Evolutionary conservation across 78 protist species (phyloP).

Genomic region (Dictyostelium firmibasis): DNA sequence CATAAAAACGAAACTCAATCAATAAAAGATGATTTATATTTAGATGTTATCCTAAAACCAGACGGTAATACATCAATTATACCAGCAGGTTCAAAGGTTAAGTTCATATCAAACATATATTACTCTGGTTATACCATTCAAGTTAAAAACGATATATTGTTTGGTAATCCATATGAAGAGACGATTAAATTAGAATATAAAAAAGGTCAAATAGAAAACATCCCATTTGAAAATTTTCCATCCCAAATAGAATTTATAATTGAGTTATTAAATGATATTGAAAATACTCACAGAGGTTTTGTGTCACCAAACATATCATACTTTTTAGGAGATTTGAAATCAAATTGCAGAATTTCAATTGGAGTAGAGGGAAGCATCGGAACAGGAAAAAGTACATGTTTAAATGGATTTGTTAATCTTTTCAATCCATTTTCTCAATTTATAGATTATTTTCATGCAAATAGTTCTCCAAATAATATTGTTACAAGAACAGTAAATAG

Average conservation of each 20-base stretch:
- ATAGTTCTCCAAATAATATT: neutral
- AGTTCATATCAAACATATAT: too few species aligned
- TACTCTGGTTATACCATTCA: neutral
- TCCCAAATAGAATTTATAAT: neutral
- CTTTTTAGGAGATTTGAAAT: neutral
- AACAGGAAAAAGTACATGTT: neutral
- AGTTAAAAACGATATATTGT: too few species aligned
- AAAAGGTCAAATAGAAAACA: neutral
- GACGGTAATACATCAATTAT: neutral
- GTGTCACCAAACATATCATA: too few species aligned
- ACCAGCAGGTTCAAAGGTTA: neutral
- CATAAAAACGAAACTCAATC: neutral
- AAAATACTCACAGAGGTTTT: neutral
- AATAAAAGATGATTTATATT: too few species aligned
- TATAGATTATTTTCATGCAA: neutral
- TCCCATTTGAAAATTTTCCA: neutral
- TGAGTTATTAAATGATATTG: neutral
- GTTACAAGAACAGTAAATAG: neutral
- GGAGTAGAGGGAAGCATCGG: neutral
- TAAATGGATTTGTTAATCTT: neutral
- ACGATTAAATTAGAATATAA: neutral
- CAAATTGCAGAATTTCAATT: neutral
- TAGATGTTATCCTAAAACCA: neutral
- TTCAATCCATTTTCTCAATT: neutral
- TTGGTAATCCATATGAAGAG: neutral